phyloP scores from a whole-genome alignment of 2,329 filamentous ascomycete species.

The Grosmannia clavigera region DNA sequence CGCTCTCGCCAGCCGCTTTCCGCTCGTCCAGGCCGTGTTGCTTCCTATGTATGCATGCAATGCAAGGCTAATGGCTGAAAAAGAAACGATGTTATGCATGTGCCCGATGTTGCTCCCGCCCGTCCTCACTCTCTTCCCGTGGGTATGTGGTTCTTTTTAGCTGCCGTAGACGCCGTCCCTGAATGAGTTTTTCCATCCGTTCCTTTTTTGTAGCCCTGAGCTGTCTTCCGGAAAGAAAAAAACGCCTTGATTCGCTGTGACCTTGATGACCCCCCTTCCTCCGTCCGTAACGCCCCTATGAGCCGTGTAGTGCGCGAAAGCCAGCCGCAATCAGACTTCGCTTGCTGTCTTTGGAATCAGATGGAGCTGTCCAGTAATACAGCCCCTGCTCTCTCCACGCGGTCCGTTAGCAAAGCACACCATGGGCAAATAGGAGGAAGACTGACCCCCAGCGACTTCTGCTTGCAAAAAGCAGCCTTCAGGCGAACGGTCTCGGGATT shows the following conservation, averaged over 20 bases:
- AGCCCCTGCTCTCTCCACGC: slow-evolving; percentile 38
- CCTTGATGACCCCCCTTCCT: background rate
- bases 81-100: background rate
- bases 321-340: slow-evolving; percentile 47
- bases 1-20: too few relatives aligned
- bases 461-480: slow-evolving; percentile 62
- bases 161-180: background rate
- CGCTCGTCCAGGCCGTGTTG: too few relatives aligned
- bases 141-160: background rate
- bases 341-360: slow-evolving; percentile 47
- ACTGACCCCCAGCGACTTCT: slow-evolving; percentile 54
- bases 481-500: slow-evolving; percentile 62
- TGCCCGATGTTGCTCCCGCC: background rate
- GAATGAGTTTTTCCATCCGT: background rate
- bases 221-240: background rate
- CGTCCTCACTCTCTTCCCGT: background rate
- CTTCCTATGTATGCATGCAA: too few relatives aligned
- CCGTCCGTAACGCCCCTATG: slow-evolving; percentile 13
- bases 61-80: too few relatives aligned
- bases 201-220: background rate
- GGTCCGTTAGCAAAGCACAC: background rate
- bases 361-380: slow-evolving; percentile 73
- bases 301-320: slow-evolving; percentile 44
- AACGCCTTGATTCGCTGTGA: background rate
- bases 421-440: background rate